Evolutionary conservation across 2,329 filamentous ascomycete species (phyloP).

Genomic region (Penicillium janthinellum): DNA sequence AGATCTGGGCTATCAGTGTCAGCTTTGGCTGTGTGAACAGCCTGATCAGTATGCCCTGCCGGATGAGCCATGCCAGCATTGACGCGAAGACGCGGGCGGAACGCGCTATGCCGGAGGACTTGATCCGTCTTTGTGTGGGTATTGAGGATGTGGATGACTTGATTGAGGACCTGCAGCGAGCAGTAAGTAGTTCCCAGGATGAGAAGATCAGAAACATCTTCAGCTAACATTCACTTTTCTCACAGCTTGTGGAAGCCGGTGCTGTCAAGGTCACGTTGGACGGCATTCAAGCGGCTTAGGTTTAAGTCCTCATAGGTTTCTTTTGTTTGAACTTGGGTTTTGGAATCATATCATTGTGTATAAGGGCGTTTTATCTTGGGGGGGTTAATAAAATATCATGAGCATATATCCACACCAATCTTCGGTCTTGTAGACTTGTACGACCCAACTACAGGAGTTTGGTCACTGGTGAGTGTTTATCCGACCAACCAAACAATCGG

Average conservation of each 20-base stretch:
- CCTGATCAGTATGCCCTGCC: constrained; percentile 98
- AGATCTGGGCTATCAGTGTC: constrained; percentile 92
- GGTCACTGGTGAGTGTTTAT: constrained; percentile 9
- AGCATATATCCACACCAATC: constrained; percentile 1
- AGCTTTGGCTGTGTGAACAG: constrained; percentile 98
- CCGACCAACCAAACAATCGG: constrained; percentile 8
- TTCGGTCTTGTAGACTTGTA: background rate
- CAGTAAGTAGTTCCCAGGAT: constrained; percentile 64
- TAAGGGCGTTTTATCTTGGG: constrained; percentile 20
- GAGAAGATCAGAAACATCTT: background rate
- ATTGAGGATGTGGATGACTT: constrained; percentile 92
- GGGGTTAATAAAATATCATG: constrained; percentile 13
- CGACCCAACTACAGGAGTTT: background rate
- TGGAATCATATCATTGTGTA: constrained; percentile 6
- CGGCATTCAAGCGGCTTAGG: constrained; percentile 68
- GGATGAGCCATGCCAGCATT: constrained; percentile 99
- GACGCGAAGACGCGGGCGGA: constrained; percentile 90
- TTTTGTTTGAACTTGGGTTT: background rate
- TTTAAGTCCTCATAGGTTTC: constrained; percentile 9
- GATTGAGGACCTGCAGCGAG: constrained; percentile 87
- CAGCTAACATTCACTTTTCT: constrained; percentile 13
- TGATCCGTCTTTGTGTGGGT: constrained; percentile 92
- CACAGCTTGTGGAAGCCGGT: constrained; percentile 85
- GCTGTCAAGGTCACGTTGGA: constrained; percentile 85
- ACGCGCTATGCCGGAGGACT: constrained; percentile 91